These are phyloP conservation scores for Wallacemonas sp. DNA, from an alignment of 208 protist genomes.

Conservation along the genomic window DNA sequence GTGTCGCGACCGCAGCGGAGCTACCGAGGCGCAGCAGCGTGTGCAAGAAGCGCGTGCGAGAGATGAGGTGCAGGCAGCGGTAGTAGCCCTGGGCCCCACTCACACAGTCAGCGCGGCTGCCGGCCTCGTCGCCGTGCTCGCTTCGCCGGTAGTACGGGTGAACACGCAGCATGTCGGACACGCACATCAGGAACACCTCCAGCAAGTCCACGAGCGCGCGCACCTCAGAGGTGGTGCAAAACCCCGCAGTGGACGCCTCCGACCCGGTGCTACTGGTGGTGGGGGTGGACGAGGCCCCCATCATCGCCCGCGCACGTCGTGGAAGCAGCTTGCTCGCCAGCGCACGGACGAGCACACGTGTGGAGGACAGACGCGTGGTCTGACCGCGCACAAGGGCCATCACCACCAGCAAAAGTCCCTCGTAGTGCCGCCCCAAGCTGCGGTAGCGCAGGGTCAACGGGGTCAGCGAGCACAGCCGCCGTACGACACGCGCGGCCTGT, in stretches of 20 bases:
- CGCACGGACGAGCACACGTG: neutral
- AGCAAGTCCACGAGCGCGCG: conserved; percentile 5
- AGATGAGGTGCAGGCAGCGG: conserved; percentile 8
- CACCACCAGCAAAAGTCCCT: neutral
- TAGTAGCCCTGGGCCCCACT: neutral
- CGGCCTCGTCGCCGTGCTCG: neutral
- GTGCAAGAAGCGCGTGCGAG: conserved; percentile 6
- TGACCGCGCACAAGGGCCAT: neutral
- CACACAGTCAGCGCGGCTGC: neutral
- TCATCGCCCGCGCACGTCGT: neutral
- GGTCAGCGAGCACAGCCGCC: neutral
- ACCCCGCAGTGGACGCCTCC: neutral
- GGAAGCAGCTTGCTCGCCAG: neutral
- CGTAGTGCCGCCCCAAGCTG: neutral
- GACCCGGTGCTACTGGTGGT: neutral
- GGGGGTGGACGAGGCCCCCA: too few relatives aligned
- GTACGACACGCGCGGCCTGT: neutral
- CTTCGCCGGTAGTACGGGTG: conserved; percentile 4
- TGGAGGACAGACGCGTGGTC: conserved; percentile 3
- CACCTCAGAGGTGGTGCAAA: neutral
- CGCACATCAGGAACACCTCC: neutral
- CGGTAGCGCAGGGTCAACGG: neutral
- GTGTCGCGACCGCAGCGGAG: neutral
- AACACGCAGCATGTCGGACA: conserved; percentile 1
- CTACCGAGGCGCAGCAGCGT: conserved; percentile 6